Percentiles rank a stretch among this genome's conserved stretches.
These are phyloP conservation scores for Tricholoma terreum DNA, from an alignment of 768 basidiomycete genomes.

Conservation along the genomic window DNA sequence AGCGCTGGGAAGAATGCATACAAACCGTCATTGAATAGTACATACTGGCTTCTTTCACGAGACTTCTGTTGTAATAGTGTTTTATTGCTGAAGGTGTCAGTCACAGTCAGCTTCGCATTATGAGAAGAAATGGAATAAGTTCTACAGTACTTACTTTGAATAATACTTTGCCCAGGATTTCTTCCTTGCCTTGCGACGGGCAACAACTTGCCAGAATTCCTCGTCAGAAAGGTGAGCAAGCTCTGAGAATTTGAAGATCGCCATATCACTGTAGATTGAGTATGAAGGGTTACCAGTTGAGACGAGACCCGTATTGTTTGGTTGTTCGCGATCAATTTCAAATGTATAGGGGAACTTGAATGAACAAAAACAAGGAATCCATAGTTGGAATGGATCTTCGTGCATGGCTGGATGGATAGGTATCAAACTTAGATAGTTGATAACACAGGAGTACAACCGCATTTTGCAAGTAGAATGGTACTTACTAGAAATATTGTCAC, in stretches of 20 bases:
- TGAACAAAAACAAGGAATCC: neutral
- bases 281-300: neutral
- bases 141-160: too few relatives aligned
- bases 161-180: neutral
- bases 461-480: neutral
- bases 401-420: neutral
- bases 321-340: too few relatives aligned
- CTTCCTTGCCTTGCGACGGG: neutral
- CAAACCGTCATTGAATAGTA: neutral
- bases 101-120: neutral
- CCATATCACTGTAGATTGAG: neutral
- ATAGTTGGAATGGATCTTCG: neutral
- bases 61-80: neutral
- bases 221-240: neutral
- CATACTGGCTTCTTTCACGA: neutral
- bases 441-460: neutral
- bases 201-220: neutral
- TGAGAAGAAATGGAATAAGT: neutral
- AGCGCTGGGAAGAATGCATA: neutral
- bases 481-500: neutral
- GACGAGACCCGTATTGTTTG: neutral
- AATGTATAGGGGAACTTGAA: neutral
- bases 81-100: too few relatives aligned
- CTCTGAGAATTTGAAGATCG: neutral
- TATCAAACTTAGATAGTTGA: neutral